Conservation (phyloP, 1,284 basidiomycete genomes). For the Pterulicium gracile region DNA sequence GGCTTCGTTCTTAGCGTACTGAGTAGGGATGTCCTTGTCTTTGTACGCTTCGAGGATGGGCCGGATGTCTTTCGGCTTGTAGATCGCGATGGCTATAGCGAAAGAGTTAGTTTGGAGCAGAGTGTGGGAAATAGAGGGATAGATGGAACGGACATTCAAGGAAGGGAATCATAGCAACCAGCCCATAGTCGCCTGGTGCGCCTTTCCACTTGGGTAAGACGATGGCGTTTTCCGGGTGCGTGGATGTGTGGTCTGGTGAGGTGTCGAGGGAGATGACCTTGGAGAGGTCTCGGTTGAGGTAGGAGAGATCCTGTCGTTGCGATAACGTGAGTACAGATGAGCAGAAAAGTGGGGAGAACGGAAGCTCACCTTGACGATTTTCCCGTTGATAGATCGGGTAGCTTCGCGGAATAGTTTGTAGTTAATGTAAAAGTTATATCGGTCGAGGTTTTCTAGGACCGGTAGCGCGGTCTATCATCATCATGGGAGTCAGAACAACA, state of each 20-base stretch:
- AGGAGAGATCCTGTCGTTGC: conserved; percentile 72
- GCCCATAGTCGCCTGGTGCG: conserved; percentile 64
- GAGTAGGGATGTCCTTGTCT: conserved; percentile 81
- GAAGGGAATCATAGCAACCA: conserved; percentile 92
- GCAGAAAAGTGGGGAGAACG: not conserved
- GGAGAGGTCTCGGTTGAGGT: conserved; percentile 86
- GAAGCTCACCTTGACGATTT: conserved; percentile 63
- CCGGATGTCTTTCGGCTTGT: conserved; percentile 77
- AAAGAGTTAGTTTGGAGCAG: conserved; percentile 1
- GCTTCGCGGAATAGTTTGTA: conserved; percentile 90
- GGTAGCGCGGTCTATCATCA: conserved; percentile 70
- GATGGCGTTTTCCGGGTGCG: conserved; percentile 88
- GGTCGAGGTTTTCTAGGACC: conserved; percentile 92
- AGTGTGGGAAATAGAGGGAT: conserved; percentile 1
- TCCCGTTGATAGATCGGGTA: conserved; percentile 70
- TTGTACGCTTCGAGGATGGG: conserved; percentile 79
- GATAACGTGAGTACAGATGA: not conserved
- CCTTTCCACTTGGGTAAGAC: conserved; percentile 86
- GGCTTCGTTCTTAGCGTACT: conserved; percentile 83
- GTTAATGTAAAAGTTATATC: conserved; percentile 81
- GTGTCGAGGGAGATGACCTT: conserved; percentile 91
- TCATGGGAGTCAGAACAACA: conserved; percentile 5
- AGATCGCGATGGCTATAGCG: conserved; percentile 75
- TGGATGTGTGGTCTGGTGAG: conserved; percentile 61
- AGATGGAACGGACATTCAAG: conserved; percentile 68